Conservation (phyloP, 331 rosid genomes). For the Pyracantha coccinea region DNA sequence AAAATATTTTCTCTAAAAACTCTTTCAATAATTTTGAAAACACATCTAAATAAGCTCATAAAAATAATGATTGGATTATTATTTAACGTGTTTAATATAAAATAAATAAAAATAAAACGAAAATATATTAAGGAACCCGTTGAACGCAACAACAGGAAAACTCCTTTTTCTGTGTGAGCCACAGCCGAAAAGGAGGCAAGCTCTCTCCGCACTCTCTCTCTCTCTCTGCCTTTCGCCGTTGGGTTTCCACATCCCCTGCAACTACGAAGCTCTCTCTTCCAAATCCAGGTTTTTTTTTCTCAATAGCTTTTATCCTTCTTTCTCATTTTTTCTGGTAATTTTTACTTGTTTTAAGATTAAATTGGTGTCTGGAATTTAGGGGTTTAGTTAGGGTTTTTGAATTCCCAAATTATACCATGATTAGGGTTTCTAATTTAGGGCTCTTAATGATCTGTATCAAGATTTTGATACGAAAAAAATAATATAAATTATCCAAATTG, state of each 20-base stretch:
- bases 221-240: not conserved
- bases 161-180: not conserved
- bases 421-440: not conserved
- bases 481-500: not conserved
- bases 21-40: no score
- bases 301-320: not conserved
- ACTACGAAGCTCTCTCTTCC: not conserved
- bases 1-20: no score
- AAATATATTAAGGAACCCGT: not conserved
- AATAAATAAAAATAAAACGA: not conserved
- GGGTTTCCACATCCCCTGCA: not conserved
- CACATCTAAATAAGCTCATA: no score
- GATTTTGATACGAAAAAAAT: not conserved
- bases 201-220: not conserved
- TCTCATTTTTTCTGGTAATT: not conserved
- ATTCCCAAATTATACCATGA: not conserved
- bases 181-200: not conserved
- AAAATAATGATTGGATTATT: no score
- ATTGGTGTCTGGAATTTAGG: not conserved
- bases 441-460: not conserved
- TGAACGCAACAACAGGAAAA: not conserved
- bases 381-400: not conserved
- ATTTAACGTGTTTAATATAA: not conserved
- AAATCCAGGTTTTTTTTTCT: not conserved
- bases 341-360: not conserved